phyloP scores from a whole-genome alignment of 2,329 filamentous ascomycete genomes.

The Clarireedia sp. region DNA sequence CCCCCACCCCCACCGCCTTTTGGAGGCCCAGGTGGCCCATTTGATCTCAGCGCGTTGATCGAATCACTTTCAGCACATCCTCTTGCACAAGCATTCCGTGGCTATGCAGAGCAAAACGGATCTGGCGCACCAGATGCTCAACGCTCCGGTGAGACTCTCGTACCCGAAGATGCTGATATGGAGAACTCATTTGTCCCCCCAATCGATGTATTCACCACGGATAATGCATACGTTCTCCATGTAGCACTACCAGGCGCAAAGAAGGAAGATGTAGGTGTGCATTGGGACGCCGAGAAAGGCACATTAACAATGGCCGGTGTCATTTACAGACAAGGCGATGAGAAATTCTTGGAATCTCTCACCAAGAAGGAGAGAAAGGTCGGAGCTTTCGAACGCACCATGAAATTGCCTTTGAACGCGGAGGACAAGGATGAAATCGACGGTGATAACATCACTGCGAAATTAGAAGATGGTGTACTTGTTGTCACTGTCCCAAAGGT shows the following conservation, averaged over 20 bases:
- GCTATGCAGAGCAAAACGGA: conserved; percentile 21
- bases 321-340: conserved; percentile 62
- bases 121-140: conserved; percentile 13
- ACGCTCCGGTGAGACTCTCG: conserved; percentile 19
- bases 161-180: conserved; percentile 20
- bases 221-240: conserved; percentile 59
- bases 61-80: conserved; percentile 23
- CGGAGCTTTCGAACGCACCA: conserved; percentile 64
- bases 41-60: conserved; percentile 25
- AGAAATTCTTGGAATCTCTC: conserved; percentile 58
- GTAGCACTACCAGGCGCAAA: conserved; percentile 67
- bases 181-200: conserved; percentile 50
- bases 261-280: conserved; percentile 70
- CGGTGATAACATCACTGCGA: conserved; percentile 59
- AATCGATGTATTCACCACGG: conserved; percentile 68
- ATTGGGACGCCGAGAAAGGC: conserved; percentile 64
- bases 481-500: conserved; percentile 70
- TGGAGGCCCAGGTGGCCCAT: conserved; percentile 17
- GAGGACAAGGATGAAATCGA: conserved; percentile 55
- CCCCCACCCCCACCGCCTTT: conserved; percentile 10
- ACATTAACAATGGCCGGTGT: conserved; percentile 63
- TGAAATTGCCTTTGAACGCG: conserved; percentile 50
- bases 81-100: conserved; percentile 24
- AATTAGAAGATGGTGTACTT: conserved; percentile 71
- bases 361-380: conserved; percentile 57